Conservation (phyloP, 768 basidiomycete genomes). For the Neoboletus subvelutipes region DNA sequence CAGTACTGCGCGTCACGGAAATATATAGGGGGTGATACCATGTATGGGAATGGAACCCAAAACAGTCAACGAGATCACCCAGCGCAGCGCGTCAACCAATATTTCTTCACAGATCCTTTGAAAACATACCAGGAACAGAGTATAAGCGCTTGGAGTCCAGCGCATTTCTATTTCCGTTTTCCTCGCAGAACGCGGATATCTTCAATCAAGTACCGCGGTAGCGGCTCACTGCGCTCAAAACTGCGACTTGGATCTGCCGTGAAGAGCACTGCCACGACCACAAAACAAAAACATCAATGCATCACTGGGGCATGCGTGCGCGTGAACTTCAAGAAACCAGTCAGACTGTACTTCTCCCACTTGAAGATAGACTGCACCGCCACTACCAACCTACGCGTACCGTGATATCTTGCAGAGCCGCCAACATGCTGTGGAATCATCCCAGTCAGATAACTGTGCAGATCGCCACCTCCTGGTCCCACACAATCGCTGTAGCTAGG, state of each 20-base stretch:
- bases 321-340: background rate
- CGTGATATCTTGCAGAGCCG: background rate
- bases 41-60: constrained; percentile 10
- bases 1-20: background rate
- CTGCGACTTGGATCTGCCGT: constrained; percentile 3
- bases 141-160: background rate
- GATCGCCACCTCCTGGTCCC: background rate
- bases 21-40: constrained; percentile 14
- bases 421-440: constrained; percentile 12
- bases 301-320: background rate
- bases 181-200: background rate
- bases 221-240: background rate
- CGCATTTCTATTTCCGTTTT: background rate
- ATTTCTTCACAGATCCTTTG: background rate
- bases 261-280: background rate
- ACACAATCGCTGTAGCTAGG: background rate
- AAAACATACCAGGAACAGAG: background rate
- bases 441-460: background rate
- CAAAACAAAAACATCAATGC: background rate
- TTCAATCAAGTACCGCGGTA: constrained; percentile 4
- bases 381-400: background rate
- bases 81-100: background rate
- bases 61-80: constrained; percentile 13
- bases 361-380: constrained; percentile 1
- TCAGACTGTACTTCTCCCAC: background rate